Conservation (phyloP, 441 rosid species). For the Pelargonium fulgidum region DNA sequence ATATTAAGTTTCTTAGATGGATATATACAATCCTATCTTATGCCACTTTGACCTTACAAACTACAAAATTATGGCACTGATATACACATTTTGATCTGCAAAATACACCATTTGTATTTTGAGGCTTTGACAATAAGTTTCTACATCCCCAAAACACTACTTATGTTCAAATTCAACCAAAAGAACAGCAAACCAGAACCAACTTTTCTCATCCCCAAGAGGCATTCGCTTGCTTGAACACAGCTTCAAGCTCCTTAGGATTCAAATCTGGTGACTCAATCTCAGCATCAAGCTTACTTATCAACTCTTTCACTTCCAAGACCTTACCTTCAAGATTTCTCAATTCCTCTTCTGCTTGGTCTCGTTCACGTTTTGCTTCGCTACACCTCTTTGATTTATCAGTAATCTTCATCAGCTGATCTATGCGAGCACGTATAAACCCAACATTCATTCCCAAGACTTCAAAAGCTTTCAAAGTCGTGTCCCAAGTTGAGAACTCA, state of each 20-base stretch:
- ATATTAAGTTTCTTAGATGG: too few species aligned
- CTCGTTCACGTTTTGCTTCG: constrained; percentile 19
- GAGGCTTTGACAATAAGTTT: too few species aligned
- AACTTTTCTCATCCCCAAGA: background rate
- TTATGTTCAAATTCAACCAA: too few species aligned
- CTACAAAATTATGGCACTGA: too few species aligned
- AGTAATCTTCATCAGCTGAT: constrained; percentile 25
- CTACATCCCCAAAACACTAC: too few species aligned
- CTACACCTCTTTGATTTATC: constrained; percentile 19
- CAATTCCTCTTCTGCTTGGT: constrained; percentile 19
- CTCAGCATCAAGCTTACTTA: background rate
- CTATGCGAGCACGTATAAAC: constrained; percentile 24
- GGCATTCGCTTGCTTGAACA: background rate
- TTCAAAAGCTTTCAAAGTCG: constrained; percentile 29
- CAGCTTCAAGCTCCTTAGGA: background rate
- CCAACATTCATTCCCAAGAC: constrained; percentile 37
- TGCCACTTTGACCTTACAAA: too few species aligned
- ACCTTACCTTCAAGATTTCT: constrained; percentile 21
- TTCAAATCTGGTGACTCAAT: background rate
- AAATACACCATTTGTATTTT: too few species aligned
- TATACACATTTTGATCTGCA: too few species aligned
- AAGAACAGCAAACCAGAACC: too few species aligned
- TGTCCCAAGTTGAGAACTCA: constrained; percentile 29
- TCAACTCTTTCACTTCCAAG: background rate
- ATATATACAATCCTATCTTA: too few species aligned